phyloP scores from a whole-genome alignment of 208 protist genomes.

The Phytomonas serpens region DNA sequence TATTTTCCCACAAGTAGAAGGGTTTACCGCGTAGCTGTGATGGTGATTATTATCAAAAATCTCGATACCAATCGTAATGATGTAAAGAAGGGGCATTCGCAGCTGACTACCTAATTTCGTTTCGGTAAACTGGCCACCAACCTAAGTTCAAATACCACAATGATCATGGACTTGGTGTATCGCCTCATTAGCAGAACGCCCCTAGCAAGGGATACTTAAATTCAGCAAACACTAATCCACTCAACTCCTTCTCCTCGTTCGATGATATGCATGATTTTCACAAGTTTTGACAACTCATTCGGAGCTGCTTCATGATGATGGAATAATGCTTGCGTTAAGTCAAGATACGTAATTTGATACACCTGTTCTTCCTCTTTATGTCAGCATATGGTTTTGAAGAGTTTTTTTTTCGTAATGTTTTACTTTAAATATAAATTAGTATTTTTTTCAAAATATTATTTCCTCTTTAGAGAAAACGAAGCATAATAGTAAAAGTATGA shows the following conservation, averaged over 20 bases:
- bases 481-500: not conserved
- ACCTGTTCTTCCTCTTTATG: not conserved
- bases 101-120: not conserved
- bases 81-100: not conserved
- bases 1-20: not conserved
- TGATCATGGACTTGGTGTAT: not conserved
- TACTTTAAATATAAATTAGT: not conserved
- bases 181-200: not conserved
- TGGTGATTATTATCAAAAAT: not conserved
- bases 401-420: not conserved
- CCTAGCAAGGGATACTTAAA: not conserved
- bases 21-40: not conserved
- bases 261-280: not conserved
- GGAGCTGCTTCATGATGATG: not conserved
- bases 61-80: not conserved
- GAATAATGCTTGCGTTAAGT: not conserved
- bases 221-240: not conserved
- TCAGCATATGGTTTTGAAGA: not conserved
- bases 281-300: not conserved
- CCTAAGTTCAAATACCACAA: not conserved
- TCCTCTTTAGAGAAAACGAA: not conserved
- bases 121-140: not conserved
- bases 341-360: not conserved
- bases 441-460: not conserved
- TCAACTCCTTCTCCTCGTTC: not conserved